These are phyloP conservation scores for Solanum bulbocastanum DNA, from an alignment of 257 asterid species.

Conservation along the genomic window DNA sequence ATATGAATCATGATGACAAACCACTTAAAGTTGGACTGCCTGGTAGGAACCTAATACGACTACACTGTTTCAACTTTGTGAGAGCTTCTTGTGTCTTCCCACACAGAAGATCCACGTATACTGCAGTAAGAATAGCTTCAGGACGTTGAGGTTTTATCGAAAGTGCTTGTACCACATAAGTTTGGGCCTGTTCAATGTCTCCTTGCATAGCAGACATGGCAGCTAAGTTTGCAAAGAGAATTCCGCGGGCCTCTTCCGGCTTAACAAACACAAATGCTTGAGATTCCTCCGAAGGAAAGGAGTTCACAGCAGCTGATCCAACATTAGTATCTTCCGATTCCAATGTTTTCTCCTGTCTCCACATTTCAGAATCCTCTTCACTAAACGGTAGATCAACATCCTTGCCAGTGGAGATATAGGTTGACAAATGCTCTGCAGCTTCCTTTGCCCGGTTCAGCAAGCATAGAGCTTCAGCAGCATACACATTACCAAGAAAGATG, in stretches of 20 bases:
- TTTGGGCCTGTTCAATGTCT: slow-evolving; percentile 56
- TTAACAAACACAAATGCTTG: slow-evolving; percentile 31
- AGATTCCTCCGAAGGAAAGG: slow-evolving; percentile 25
- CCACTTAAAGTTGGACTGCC: slow-evolving; percentile 19
- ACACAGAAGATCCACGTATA: slow-evolving; percentile 58
- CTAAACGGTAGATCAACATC: slow-evolving; percentile 49
- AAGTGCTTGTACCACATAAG: slow-evolving; percentile 39
- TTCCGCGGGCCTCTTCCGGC: slow-evolving; percentile 85
- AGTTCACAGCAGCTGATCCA: slow-evolving; percentile 9
- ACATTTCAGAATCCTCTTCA: slow-evolving; percentile 59
- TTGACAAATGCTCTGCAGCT: slow-evolving; percentile 55
- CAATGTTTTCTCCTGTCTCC: slow-evolving; percentile 38
- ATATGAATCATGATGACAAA: slow-evolving; percentile 27
- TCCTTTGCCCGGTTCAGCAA: slow-evolving; percentile 57
- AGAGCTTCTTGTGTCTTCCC: slow-evolving; percentile 61
- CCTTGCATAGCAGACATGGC: slow-evolving; percentile 47
- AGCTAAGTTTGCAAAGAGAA: slow-evolving; percentile 50
- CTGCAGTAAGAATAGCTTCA: slow-evolving; percentile 54
- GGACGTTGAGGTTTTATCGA: slow-evolving; percentile 39
- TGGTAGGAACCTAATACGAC: slow-evolving; percentile 33
- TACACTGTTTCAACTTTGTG: slow-evolving; percentile 48
- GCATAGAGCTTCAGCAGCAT: slow-evolving; percentile 89
- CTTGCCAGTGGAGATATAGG: slow-evolving; percentile 37
- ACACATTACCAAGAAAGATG: slow-evolving; percentile 50
- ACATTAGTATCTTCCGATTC: slow-evolving; percentile 49